Conservation (phyloP, 2,329 filamentous ascomycete species). For the Diaporthe destruens region DNA sequence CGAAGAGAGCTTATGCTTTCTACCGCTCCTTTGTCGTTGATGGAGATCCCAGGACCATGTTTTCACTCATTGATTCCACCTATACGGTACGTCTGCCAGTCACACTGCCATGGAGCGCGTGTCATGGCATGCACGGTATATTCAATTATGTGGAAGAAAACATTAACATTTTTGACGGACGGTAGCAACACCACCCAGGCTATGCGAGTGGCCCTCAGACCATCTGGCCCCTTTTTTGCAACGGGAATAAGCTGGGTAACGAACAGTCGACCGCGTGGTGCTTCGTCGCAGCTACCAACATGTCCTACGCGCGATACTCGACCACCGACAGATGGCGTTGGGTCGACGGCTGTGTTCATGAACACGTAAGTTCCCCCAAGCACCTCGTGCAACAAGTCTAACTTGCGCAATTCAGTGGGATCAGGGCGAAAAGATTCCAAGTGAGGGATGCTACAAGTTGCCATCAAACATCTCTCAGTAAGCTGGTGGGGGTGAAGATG, state of each 20-base stretch:
- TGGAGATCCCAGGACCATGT: constrained; percentile 55
- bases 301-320: constrained; percentile 56
- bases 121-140: neutral
- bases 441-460: constrained; percentile 17
- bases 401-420: constrained; percentile 6
- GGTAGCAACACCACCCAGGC: constrained; percentile 55
- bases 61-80: constrained; percentile 54
- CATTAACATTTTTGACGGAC: constrained; percentile 17
- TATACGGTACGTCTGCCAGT: constrained; percentile 50
- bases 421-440: constrained; percentile 22
- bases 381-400: neutral
- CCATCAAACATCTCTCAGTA: neutral
- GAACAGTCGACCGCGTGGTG: constrained; percentile 52
- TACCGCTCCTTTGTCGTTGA: constrained; percentile 57
- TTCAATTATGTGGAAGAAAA: neutral
- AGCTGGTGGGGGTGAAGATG: neutral
- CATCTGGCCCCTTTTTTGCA: constrained; percentile 56
- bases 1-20: constrained; percentile 54
- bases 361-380: constrained; percentile 50
- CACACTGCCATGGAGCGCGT: neutral
- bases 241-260: constrained; percentile 51
- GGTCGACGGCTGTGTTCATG: constrained; percentile 56
- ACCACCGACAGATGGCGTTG: constrained; percentile 55
- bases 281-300: constrained; percentile 55
- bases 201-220: constrained; percentile 51